These are phyloP conservation scores for Amphibolis antarctica DNA, from an alignment of 106 monocot genomes.

Conservation along the genomic window DNA sequence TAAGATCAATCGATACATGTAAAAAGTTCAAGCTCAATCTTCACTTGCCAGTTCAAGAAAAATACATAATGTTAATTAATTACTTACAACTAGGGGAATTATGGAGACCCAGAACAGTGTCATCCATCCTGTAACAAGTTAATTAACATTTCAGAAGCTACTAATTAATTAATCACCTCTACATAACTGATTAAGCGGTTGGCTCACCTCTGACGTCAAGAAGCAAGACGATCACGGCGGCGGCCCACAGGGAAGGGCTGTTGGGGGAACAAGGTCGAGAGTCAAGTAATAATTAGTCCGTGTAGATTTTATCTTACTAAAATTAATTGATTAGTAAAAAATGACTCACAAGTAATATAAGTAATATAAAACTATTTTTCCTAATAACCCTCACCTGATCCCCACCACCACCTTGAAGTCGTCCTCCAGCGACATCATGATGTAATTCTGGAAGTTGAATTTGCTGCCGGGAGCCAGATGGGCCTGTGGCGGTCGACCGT, in stretches of 20 bases:
- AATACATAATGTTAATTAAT: neutral
- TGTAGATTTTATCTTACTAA: no score
- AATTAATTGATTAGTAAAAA: no score
- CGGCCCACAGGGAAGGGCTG: conserved; percentile 17
- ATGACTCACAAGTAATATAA: no score
- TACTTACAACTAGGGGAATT: conserved; percentile 57
- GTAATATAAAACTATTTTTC: no score
- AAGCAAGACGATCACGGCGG: conserved; percentile 11
- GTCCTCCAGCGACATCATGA: conserved; percentile 17
- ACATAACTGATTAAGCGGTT: no score
- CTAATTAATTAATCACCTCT: no score
- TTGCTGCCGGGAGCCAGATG: conserved; percentile 55
- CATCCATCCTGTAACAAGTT: conserved; percentile 40
- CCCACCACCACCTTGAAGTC: conserved; percentile 17
- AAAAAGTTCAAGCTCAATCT: no score
- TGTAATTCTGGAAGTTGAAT: conserved; percentile 21
- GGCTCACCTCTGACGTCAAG: conserved; percentile 11
- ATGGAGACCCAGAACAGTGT: conserved; percentile 61
- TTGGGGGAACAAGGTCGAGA: conserved; percentile 1
- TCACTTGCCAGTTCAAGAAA: no score
- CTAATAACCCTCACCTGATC: conserved; percentile 22
- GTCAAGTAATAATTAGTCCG: no score
- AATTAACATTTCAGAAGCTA: no score
- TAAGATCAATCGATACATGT: no score
- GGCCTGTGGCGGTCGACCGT: conserved; percentile 28